These are phyloP conservation scores for Eleusine indica DNA, from an alignment of 176 grass and related monocot species.

Conservation along the genomic window DNA sequence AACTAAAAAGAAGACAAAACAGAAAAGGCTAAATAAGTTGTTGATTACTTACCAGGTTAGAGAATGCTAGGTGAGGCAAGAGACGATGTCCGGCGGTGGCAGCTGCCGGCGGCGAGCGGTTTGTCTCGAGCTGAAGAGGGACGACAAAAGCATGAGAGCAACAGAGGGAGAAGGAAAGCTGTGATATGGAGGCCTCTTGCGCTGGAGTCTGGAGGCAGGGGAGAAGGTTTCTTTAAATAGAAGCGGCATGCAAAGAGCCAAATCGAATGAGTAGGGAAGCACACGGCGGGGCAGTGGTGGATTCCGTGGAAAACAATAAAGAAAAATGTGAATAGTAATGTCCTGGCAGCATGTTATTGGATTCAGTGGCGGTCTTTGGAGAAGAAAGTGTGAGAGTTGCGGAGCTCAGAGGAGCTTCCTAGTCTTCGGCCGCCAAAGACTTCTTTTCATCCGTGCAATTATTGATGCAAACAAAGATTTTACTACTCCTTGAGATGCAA, in stretches of 20 bases:
- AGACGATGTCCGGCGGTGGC: background rate
- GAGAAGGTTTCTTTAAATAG: constrained; percentile 42
- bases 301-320: constrained; percentile 17
- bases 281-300: background rate
- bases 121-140: constrained; percentile 4
- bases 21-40: background rate
- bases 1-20: background rate
- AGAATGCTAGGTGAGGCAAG: background rate
- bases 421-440: constrained; percentile 45
- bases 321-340: constrained; percentile 26
- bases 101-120: background rate
- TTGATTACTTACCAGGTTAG: background rate
- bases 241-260: constrained; percentile 14
- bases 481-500: background rate
- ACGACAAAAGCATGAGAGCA: background rate
- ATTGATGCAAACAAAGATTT: constrained; percentile 17
- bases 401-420: background rate
- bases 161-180: background rate
- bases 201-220: background rate
- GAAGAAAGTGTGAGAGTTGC: background rate
- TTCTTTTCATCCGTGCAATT: constrained; percentile 29
- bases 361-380: background rate
- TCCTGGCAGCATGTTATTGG: constrained; percentile 24
- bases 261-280: background rate
- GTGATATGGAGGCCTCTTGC: background rate